Percentiles rank a stretch among this genome's conserved stretches.
Conservation (phyloP, 2,329 filamentous ascomycete genomes). For the Ceratocystis cacaofunesta region DNA sequence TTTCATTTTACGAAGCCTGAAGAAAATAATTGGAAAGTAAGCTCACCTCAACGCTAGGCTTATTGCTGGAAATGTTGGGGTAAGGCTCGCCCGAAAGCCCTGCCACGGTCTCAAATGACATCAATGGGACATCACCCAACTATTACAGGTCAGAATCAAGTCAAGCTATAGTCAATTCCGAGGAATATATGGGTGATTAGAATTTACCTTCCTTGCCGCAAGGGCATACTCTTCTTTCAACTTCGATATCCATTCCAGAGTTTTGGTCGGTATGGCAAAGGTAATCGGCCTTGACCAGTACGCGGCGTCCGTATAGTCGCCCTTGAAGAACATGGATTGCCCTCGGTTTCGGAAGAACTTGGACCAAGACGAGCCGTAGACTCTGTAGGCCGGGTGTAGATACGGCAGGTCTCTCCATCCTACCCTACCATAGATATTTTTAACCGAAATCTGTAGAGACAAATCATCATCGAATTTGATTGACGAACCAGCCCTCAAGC, state of each 20-base stretch:
- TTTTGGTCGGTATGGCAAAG: conserved; percentile 9
- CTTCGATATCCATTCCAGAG: background rate
- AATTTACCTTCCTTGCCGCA: background rate
- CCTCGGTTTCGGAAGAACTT: conserved; percentile 11
- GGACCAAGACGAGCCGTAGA: conserved; percentile 5
- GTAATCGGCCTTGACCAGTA: background rate
- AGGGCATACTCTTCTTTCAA: background rate
- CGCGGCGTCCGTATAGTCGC: background rate
- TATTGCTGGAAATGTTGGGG: background rate
- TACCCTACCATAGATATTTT: background rate
- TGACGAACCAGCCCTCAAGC: background rate
- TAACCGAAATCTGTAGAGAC: background rate
- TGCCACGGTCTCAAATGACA: background rate
- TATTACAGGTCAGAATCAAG: background rate
- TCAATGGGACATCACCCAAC: background rate
- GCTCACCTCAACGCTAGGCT: background rate
- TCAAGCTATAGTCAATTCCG: background rate
- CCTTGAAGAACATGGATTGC: conserved; percentile 7
- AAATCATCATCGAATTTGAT: conserved; percentile 2
- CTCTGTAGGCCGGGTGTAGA: conserved; percentile 2
- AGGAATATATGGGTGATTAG: no score
- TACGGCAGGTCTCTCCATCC: conserved; percentile 5
- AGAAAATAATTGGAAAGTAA: no score
- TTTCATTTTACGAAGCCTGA: background rate
- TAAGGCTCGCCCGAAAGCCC: conserved; percentile 1